These are phyloP conservation scores for Vigna angularis DNA, from an alignment of 306 rosid genomes.

Conservation along the genomic window DNA sequence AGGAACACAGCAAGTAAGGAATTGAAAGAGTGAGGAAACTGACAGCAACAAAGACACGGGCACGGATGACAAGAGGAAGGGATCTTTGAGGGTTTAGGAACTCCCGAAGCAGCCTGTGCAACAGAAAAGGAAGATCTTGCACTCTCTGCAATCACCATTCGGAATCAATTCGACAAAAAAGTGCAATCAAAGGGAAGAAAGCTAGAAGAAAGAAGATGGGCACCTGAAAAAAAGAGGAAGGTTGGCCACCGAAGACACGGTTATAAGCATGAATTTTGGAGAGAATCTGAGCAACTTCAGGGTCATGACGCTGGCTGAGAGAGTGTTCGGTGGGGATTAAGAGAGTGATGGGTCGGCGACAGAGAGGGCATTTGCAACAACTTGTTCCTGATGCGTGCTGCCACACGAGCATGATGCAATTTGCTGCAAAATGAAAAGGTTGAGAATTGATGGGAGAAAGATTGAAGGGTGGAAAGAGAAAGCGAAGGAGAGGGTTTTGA, in stretches of 20 bases:
- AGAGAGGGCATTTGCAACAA: slow-evolving; percentile 85
- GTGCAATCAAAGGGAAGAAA: too few species aligned
- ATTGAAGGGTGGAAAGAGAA: background rate
- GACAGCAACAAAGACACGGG: slow-evolving; percentile 76
- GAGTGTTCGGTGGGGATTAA: slow-evolving; percentile 68
- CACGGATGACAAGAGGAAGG: slow-evolving; percentile 83
- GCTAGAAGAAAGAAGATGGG: background rate
- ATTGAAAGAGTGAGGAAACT: slow-evolving; percentile 35
- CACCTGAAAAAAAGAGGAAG: slow-evolving; percentile 51
- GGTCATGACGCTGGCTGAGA: slow-evolving; percentile 45
- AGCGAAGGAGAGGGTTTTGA: background rate
- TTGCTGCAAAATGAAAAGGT: slow-evolving; percentile 48
- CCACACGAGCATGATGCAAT: slow-evolving; percentile 84
- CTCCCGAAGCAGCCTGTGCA: slow-evolving; percentile 73
- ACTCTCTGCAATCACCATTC: slow-evolving; percentile 44
- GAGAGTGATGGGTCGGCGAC: slow-evolving; percentile 80
- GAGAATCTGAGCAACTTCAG: slow-evolving; percentile 57
- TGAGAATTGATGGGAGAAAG: background rate
- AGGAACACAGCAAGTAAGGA: background rate
- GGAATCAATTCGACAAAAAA: too few species aligned
- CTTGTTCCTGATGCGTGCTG: slow-evolving; percentile 58
- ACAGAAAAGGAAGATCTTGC: slow-evolving; percentile 84
- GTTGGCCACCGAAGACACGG: slow-evolving; percentile 62
- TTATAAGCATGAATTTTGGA: slow-evolving; percentile 62
- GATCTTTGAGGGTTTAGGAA: slow-evolving; percentile 75